Conservation (phyloP, 2,329 filamentous ascomycete species). For the Fusarium verticillioides region DNA sequence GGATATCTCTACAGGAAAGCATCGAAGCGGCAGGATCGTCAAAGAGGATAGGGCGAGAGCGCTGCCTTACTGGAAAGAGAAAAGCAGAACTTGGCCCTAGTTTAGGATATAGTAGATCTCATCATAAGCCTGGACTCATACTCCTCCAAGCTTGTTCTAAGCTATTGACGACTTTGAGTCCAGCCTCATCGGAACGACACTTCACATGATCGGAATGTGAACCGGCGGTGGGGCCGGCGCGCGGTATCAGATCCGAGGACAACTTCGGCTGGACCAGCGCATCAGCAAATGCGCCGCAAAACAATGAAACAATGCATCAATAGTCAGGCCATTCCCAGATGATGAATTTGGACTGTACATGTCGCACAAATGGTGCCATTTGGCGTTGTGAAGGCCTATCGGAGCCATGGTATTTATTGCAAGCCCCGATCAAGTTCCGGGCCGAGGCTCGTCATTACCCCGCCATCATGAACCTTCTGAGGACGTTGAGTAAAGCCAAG, state of each 20-base stretch:
- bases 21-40: neutral
- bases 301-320: too few species aligned
- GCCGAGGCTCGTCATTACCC: neutral
- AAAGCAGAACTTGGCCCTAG: neutral
- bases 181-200: neutral
- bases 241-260: neutral
- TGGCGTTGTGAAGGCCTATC: neutral
- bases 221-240: neutral
- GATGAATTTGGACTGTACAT: fast-evolving
- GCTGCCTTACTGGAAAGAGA: neutral
- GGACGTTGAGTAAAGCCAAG: fast-evolving
- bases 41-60: neutral
- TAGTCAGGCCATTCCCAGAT: fast-evolving
- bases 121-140: neutral
- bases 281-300: neutral
- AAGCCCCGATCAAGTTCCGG: neutral
- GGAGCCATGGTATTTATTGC: neutral
- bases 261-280: neutral
- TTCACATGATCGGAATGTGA: conserved; percentile 13
- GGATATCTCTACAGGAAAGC: too few species aligned
- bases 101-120: neutral
- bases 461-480: neutral
- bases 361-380: neutral
- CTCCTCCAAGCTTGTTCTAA: neutral
- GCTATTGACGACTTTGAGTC: neutral